Evolutionary conservation across 2,329 filamentous ascomycete genomes (phyloP).

Genomic region (Cercospora sesami): DNA sequence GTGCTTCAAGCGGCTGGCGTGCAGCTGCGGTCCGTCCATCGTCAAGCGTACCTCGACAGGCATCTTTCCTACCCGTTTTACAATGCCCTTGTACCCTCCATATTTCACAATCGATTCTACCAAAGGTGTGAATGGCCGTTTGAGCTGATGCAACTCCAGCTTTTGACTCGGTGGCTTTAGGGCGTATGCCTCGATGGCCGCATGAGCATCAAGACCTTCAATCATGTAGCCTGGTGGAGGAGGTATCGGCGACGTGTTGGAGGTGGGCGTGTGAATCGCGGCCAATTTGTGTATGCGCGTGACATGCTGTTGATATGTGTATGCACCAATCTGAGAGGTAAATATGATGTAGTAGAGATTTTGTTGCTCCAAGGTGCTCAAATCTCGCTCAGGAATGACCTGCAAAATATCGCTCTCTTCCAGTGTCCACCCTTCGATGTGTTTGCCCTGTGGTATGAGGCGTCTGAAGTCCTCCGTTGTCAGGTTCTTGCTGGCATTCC

Average conservation of each 20-base stretch:
- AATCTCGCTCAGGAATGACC: constrained; percentile 66
- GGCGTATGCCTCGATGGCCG: constrained; percentile 50
- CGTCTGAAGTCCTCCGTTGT: constrained; percentile 70
- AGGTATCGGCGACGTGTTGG: constrained; percentile 46
- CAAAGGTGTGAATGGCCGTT: constrained; percentile 38
- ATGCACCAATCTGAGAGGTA: constrained; percentile 58
- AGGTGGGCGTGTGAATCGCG: constrained; percentile 45
- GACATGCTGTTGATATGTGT: constrained; percentile 60
- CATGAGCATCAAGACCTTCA: constrained; percentile 50
- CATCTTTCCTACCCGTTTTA: constrained; percentile 32
- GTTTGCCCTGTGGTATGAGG: constrained; percentile 60
- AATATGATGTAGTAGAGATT: constrained; percentile 72
- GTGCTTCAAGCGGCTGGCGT: constrained; percentile 25
- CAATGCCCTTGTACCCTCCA: constrained; percentile 36
- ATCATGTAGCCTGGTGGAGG: constrained; percentile 46
- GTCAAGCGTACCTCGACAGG: constrained; percentile 39
- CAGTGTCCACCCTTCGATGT: constrained; percentile 66
- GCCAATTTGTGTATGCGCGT: constrained; percentile 53
- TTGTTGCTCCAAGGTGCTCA: constrained; percentile 61
- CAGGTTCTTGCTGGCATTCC: constrained; percentile 60
- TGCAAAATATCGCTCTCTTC: constrained; percentile 53
- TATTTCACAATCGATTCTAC: constrained; percentile 41
- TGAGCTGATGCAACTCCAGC: constrained; percentile 40
- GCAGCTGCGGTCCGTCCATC: constrained; percentile 38
- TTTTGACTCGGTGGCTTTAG: constrained; percentile 49